Percentiles rank a stretch among this genome's conserved stretches.
Evolutionary conservation across 768 basidiomycete genomes (phyloP).

Genomic region (Solioccasus polychromus): DNA sequence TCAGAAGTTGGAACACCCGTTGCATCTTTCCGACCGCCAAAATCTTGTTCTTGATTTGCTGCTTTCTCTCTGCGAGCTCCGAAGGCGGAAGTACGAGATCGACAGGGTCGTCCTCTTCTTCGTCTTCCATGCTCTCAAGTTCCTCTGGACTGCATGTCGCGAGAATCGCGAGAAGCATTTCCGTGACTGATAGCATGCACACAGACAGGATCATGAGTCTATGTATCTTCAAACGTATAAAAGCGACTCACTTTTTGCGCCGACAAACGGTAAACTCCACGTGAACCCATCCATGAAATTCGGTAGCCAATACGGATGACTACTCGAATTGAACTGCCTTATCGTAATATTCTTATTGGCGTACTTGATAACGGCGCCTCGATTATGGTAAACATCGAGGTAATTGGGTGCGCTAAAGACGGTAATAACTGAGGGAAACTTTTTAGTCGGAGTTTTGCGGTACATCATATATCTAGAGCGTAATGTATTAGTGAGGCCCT

Average conservation of each 20-base stretch:
- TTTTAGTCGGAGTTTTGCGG: slow-evolving; percentile 90
- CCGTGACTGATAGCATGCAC: slow-evolving; percentile 62
- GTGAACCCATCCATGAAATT: slow-evolving; percentile 99
- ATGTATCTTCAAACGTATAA: not conserved
- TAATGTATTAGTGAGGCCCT: not conserved
- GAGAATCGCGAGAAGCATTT: slow-evolving; percentile 95
- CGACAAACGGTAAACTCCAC: slow-evolving; percentile 97
- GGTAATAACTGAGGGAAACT: slow-evolving; percentile 96
- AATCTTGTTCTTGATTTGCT: slow-evolving; percentile 92
- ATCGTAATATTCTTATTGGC: slow-evolving; percentile 97
- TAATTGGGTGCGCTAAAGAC: slow-evolving; percentile 99
- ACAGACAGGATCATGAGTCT: not conserved
- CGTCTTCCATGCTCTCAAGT: slow-evolving; percentile 62
- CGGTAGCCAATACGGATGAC: slow-evolving; percentile 93
- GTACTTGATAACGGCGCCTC: slow-evolving; percentile 96
- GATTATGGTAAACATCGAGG: slow-evolving; percentile 95
- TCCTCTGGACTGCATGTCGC: slow-evolving; percentile 94
- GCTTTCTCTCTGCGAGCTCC: slow-evolving; percentile 52
- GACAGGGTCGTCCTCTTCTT: slow-evolving; percentile 23
- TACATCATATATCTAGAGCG: slow-evolving; percentile 81
- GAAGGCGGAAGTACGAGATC: slow-evolving; percentile 34
- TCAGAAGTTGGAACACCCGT: slow-evolving; percentile 81
- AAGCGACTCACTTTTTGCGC: slow-evolving; percentile 81
- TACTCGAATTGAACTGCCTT: slow-evolving; percentile 75
- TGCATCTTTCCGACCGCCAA: slow-evolving; percentile 91